Percentiles rank a stretch among this genome's conserved stretches.
Conservation (phyloP, 1,284 basidiomycete species). For the Cystobasidium pallidum region DNA sequence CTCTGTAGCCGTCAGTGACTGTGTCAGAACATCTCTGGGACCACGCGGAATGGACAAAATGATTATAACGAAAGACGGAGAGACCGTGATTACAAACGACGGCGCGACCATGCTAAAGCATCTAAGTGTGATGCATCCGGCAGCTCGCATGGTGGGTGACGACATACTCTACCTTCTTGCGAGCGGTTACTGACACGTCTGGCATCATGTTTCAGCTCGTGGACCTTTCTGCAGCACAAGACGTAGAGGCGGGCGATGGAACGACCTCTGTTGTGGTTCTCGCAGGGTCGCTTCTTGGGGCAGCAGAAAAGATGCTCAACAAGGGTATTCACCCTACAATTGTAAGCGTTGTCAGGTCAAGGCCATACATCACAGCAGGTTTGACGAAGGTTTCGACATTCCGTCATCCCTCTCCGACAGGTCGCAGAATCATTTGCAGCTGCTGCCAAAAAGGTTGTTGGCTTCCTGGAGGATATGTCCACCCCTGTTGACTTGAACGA, state of each 20-base stretch:
- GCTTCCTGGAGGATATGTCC: slow-evolving; percentile 90
- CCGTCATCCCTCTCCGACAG: not conserved
- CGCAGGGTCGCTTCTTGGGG: slow-evolving; percentile 87
- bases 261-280: slow-evolving; percentile 98
- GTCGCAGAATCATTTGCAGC: slow-evolving; percentile 95
- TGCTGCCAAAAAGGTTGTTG: slow-evolving; percentile 89
- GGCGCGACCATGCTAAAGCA: slow-evolving; percentile 97
- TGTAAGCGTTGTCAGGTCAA: slow-evolving; percentile 33
- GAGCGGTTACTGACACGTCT: slow-evolving; percentile 40
- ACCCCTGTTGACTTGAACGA: slow-evolving; percentile 91
- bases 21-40: slow-evolving; percentile 92
- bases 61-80: slow-evolving; percentile 97
- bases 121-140: slow-evolving; percentile 96
- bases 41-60: slow-evolving; percentile 90
- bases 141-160: slow-evolving; percentile 93
- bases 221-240: slow-evolving; percentile 96
- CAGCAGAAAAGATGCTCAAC: slow-evolving; percentile 94
- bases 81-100: slow-evolving; percentile 98
- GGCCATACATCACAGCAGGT: not conserved
- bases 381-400: not conserved
- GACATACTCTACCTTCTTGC: too few relatives aligned
- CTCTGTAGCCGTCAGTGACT: slow-evolving; percentile 86
- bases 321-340: slow-evolving; percentile 98
- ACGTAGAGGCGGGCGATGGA: slow-evolving; percentile 97
- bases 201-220: slow-evolving; percentile 69